Evolutionary conservation across 805 yeast species (phyloP), one percentile per base, ranked within the genome.

Genomic region (Starmerella stellata): DNA sequence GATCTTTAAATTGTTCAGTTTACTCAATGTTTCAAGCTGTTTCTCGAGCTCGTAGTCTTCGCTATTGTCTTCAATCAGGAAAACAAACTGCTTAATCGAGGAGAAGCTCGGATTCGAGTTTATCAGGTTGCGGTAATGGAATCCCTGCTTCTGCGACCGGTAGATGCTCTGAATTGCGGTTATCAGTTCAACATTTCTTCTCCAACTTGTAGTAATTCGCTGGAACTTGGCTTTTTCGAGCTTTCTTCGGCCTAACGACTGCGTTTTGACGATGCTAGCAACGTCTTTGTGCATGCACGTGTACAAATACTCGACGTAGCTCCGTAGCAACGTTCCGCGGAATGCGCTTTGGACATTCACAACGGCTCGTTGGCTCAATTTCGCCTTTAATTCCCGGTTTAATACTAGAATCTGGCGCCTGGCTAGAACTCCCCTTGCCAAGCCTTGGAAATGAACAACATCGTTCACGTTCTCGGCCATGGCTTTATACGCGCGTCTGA

Each of bases 81-180:
- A 70, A 2, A 85, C 78, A 57, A 83, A 90, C 41, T 72, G 74
- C 48, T 74, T 69, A 19, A 90, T 75, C 1, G 81, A 78, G 24
- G 74, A 60, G 36, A 90, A 58, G 0, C 92, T 78, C 1, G 96
- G 95, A 50, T 78, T 75, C 55, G 70, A 73, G 8, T 70, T 67
- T 36, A 80, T 70, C 40, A 90, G 61, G 2, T 79, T 70, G 42
- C 68, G 69, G 57, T 81, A 90, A 1, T 93, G 90, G 25, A 63
- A 65, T 11, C 75, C 75, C 42, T 77, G 75, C 39, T 72, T 68
- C 46, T 67, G 64, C 24, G 82, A 75, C 40, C 83, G 69, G 40
- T 87, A 66, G 29, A 64, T 63, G 36, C 82, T 75, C 59, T 90
- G 98, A 15, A 85, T 70, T 50, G 65, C 69, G 44, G 81, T 63